Conservation (phyloP, 2,329 filamentous ascomycete species). For the Scolecobasidium constrictum region DNA sequence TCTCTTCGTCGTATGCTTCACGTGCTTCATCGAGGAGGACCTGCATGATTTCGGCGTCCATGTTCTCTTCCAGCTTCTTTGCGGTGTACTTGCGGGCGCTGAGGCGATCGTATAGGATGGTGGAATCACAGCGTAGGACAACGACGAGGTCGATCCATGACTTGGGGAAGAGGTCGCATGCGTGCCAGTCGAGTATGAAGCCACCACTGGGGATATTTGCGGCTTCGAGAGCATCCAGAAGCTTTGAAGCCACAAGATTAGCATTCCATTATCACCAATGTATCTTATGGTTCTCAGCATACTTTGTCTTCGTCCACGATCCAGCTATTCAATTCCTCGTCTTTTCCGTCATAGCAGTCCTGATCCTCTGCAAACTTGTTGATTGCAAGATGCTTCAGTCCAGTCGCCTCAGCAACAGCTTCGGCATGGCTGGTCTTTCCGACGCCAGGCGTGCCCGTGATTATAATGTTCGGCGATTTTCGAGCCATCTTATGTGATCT, state of each 20-base stretch:
- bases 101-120: conserved; percentile 73
- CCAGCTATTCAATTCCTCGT: conserved; percentile 76
- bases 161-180: conserved; percentile 87
- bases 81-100: conserved; percentile 69
- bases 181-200: conserved; percentile 94
- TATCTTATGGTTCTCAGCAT: conserved; percentile 9
- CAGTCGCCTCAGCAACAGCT: conserved; percentile 62
- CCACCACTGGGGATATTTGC: conserved; percentile 61
- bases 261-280: not conserved
- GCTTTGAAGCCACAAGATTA: conserved; percentile 31
- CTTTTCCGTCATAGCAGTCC: conserved; percentile 77
- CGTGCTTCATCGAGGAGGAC: conserved; percentile 82
- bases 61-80: conserved; percentile 85
- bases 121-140: conserved; percentile 73
- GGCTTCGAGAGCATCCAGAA: conserved; percentile 82
- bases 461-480: conserved; percentile 58
- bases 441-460: conserved; percentile 91
- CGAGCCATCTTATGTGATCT: not conserved
- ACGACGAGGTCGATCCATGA: conserved; percentile 94
- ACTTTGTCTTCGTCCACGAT: conserved; percentile 97
- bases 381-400: conserved; percentile 72
- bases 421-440: conserved; percentile 93
- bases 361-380: conserved; percentile 88
- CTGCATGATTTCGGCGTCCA: conserved; percentile 97
- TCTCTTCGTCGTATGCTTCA: conserved; percentile 75